phyloP scores from a whole-genome alignment of 164 flowering plant species.

The Dillenia suffruticosa region DNA sequence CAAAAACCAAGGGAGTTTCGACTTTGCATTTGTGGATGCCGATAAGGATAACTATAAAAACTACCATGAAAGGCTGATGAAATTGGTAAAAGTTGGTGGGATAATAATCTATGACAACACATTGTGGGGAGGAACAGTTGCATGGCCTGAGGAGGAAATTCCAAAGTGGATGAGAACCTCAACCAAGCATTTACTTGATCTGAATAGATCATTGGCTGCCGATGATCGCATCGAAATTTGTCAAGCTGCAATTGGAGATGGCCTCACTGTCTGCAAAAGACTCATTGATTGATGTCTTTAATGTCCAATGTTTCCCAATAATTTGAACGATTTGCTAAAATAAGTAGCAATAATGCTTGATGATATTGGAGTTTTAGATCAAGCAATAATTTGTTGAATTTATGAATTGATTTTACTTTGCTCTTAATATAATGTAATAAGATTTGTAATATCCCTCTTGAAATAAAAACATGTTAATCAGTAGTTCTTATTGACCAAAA shows the following conservation, averaged over 20 bases:
- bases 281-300: neutral
- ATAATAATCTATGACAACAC: conserved; percentile 50
- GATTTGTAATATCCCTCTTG: no score
- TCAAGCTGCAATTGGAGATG: conserved; percentile 43
- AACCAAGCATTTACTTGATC: conserved; percentile 1
- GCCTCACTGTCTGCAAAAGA: conserved; percentile 54
- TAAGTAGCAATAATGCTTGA: no score
- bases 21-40: conserved; percentile 60
- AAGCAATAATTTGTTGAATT: no score
- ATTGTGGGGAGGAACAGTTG: conserved; percentile 48
- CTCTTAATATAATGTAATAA: no score
- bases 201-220: conserved; percentile 32
- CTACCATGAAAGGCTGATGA: conserved; percentile 42
- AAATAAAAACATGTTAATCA: no score
- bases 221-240: conserved; percentile 40
- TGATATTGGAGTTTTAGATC: no score
- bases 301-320: no score
- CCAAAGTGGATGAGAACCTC: conserved; percentile 6
- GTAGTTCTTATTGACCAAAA: no score
- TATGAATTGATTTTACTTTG: no score
- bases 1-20: conserved; percentile 28
- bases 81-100: conserved; percentile 55
- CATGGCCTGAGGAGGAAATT: conserved; percentile 21
- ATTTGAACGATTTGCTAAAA: no score
- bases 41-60: conserved; percentile 35